phyloP scores from a whole-genome alignment of 176 grass and related monocot species.

The Carex cristatella region DNA sequence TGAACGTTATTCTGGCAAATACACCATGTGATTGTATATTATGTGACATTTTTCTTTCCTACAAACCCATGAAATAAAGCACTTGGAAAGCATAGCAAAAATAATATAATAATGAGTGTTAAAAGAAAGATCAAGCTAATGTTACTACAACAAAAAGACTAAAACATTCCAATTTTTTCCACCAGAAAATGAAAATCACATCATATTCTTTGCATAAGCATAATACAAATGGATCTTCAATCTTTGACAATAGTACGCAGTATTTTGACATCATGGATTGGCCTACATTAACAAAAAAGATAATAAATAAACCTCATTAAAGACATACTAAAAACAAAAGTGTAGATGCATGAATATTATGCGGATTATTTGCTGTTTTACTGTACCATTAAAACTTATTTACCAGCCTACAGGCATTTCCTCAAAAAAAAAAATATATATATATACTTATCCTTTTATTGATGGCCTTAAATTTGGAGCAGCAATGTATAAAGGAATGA shows the following conservation, averaged over 20 bases:
- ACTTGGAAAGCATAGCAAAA: background rate
- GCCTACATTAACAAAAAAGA: constrained; percentile 39
- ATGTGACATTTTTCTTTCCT: too few relatives aligned
- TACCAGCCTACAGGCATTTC: too few relatives aligned
- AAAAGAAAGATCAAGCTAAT: background rate
- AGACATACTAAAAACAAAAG: background rate
- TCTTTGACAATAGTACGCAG: constrained; percentile 72
- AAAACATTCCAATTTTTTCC: background rate
- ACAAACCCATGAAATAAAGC: background rate
- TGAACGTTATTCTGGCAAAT: too few relatives aligned
- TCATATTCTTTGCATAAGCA: background rate
- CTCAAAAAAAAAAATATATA: too few relatives aligned
- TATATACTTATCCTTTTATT: background rate
- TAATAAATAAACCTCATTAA: background rate
- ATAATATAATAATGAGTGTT: background rate
- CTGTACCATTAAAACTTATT: background rate
- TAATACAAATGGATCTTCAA: constrained; percentile 26
- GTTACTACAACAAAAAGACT: background rate
- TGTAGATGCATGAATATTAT: background rate
- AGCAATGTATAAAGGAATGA: background rate
- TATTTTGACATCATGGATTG: constrained; percentile 91
- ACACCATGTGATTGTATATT: too few relatives aligned
- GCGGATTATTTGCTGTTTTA: background rate
- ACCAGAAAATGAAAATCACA: background rate
- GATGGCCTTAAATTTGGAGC: background rate